These are phyloP conservation scores for Pythium apleroticum DNA, from an alignment of 352 stramenopile genomes.

Conservation along the genomic window DNA sequence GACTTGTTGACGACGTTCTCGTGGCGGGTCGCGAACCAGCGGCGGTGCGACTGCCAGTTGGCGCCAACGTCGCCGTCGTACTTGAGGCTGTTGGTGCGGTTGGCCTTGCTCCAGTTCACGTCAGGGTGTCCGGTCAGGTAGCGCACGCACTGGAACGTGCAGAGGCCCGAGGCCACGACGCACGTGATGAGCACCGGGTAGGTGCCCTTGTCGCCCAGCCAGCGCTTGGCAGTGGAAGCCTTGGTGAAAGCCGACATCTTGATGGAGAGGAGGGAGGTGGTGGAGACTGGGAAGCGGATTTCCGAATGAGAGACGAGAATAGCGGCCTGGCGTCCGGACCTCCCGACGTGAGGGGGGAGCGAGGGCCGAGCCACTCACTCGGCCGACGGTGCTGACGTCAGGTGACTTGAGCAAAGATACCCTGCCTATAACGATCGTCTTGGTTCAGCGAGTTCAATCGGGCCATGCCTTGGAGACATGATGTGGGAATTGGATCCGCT, in stretches of 20 bases:
- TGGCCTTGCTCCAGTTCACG: slow-evolving; percentile 79
- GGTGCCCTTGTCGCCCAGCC: slow-evolving; percentile 75
- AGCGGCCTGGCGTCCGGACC: neutral
- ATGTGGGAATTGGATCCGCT: slow-evolving; percentile 3
- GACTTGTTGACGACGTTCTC: slow-evolving; percentile 82
- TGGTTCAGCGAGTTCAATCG: neutral
- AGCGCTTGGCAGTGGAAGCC: slow-evolving; percentile 57
- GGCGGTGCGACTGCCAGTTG: slow-evolving; percentile 78
- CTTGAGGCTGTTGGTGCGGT: slow-evolving; percentile 67
- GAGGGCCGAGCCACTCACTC: slow-evolving; percentile 15
- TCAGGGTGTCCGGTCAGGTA: slow-evolving; percentile 72
- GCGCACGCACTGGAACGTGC: slow-evolving; percentile 72
- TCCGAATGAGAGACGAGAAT: slow-evolving; percentile 48
- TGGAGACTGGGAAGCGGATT: slow-evolving; percentile 45
- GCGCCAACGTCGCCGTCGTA: slow-evolving; percentile 62
- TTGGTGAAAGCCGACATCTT: slow-evolving; percentile 53
- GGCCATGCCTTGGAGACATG: neutral
- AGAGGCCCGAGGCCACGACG: slow-evolving; percentile 57
- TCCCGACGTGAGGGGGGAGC: slow-evolving; percentile 10
- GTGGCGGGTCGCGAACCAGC: slow-evolving; percentile 61
- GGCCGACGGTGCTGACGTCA: slow-evolving; percentile 31
- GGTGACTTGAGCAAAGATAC: slow-evolving; percentile 1
- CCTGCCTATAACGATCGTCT: slow-evolving; percentile 17
- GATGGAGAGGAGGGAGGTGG: slow-evolving; percentile 4
- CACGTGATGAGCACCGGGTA: slow-evolving; percentile 77